Base-by-base conservation (phyloP, 177 flowering plant species). In the Tripterygium wilfordii region DNA sequence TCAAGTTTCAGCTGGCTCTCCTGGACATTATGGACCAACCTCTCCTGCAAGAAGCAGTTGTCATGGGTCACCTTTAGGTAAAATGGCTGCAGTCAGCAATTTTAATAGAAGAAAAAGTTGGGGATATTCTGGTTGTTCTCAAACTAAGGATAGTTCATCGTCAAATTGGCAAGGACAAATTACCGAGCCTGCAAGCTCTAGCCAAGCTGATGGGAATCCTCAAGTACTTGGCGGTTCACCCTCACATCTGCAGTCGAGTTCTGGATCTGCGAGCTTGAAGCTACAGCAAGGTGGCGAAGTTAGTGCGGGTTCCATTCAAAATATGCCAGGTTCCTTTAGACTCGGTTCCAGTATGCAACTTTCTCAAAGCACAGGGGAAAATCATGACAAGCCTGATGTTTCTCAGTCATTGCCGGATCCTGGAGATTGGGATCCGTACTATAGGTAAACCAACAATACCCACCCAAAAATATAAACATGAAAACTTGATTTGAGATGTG, bases 361-460 rank as follows among this genome's bases (percentile, higher is more conserved):
- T 2, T 25, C 49, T 7, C 66, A 63, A 49, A 28, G 58, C 16
- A 20, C 56, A 15, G 86, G 68, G 48, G 37, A 56, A 14, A 52
- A 60, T 51, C 58, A 55, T 61, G 94, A 86, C 18, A 80, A 74
- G 51, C 59, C 62, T 26, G 99, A 81, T 31, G 56, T 60, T 50
- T 58, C 65, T 62, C 53, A 57, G 25, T 71, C 81, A 43, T 27
- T 78, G 52, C 97, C 95, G 54, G 84, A 85, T 75, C 99, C 99
- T 17, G 90, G 85, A 46, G 94, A 94, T 61, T 94, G 99, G 99
- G 96, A 87, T 74, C 97, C 99, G 42, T 82, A 90, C 53, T 94
- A 94, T 42, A 89, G 97, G 99, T 81, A 68, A 51, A 53, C 45
- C 39, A 33, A 23, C 5, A 45, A 36, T 27, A 3, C 14, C 39